A percentile compares a stretch with the other conserved stretches of the same genome.
Conservation (phyloP, 495 filamentous ascomycete species). For the Pyrenopolyporus hunteri region DNA sequence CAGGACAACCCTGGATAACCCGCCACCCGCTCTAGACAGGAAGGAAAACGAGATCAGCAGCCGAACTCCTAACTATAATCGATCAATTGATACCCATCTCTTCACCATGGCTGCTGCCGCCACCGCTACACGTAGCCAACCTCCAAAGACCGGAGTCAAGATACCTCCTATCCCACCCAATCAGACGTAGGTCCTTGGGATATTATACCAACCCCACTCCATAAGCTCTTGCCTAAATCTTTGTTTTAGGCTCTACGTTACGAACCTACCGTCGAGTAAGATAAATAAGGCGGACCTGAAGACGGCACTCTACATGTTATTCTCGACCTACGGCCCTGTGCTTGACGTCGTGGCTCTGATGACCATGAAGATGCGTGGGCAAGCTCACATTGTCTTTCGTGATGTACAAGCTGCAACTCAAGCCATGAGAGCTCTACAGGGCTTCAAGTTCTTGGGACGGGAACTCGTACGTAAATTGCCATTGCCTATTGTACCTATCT, state of each 20-base stretch:
- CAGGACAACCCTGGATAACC: background rate
- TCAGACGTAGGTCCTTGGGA: conserved; percentile 66
- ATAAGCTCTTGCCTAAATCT: conserved; percentile 41
- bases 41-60: background rate
- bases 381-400: conserved; percentile 90
- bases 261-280: conserved; percentile 81
- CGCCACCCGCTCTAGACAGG: background rate
- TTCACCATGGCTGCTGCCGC: conserved; percentile 25
- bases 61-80: background rate
- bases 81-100: background rate
- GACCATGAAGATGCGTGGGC: conserved; percentile 88
- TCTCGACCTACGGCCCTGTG: conserved; percentile 90
- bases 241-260: conserved; percentile 74
- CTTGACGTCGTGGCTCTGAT: conserved; percentile 92
- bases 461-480: conserved; percentile 69
- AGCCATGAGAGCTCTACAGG: conserved; percentile 85
- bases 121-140: conserved; percentile 26
- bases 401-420: conserved; percentile 87
- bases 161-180: conserved; percentile 62
- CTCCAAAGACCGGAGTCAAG: conserved; percentile 44
- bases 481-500: background rate
- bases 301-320: conserved; percentile 86
- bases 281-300: conserved; percentile 84
- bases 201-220: background rate
- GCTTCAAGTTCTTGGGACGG: conserved; percentile 84